A percentile compares a stretch with the other conserved stretches of the same genome.
These are phyloP conservation scores for Auxenochlorella pyrenoidosa DNA, from an alignment of 139 green algal genomes.

Conservation along the genomic window DNA sequence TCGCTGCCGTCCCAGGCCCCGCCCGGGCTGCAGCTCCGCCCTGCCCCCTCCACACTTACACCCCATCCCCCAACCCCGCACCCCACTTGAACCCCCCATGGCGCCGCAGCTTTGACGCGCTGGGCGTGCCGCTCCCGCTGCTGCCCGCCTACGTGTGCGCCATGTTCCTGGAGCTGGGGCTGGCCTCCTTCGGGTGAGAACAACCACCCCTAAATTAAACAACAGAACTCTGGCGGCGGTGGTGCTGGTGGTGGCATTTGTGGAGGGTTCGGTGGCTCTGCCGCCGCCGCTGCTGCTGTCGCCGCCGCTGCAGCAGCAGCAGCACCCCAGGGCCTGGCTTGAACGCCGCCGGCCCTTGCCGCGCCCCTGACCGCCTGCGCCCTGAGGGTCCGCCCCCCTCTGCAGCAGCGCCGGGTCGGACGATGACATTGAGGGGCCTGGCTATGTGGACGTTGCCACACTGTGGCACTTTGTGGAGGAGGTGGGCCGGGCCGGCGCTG, in stretches of 20 bases:
- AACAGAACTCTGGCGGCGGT: neutral
- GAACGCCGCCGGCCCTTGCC: too few species aligned
- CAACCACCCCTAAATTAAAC: neutral
- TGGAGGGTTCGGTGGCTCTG: neutral
- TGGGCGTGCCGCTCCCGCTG: constrained; percentile 35
- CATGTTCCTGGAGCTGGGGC: constrained; percentile 60
- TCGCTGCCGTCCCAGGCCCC: too few species aligned
- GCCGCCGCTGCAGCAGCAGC: neutral
- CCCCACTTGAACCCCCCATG: too few species aligned
- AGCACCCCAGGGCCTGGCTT: too few species aligned
- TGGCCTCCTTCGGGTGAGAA: constrained; percentile 38
- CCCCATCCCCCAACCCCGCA: too few species aligned
- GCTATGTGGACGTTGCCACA: constrained; percentile 29
- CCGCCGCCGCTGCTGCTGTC: neutral
- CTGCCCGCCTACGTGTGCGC: constrained; percentile 44
- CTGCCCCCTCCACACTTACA: too few species aligned
- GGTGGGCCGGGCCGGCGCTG: constrained; percentile 8
- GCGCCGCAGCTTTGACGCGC: constrained; percentile 63
- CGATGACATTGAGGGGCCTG: neutral
- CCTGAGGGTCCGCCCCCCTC: too few species aligned
- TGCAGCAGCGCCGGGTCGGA: neutral
- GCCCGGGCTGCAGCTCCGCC: too few species aligned
- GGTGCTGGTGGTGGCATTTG: neutral
- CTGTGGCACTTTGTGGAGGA: constrained; percentile 57
- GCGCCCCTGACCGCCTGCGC: too few species aligned